phyloP scores from a whole-genome alignment of 1,284 basidiomycete genomes.

The Irpex sp. region DNA sequence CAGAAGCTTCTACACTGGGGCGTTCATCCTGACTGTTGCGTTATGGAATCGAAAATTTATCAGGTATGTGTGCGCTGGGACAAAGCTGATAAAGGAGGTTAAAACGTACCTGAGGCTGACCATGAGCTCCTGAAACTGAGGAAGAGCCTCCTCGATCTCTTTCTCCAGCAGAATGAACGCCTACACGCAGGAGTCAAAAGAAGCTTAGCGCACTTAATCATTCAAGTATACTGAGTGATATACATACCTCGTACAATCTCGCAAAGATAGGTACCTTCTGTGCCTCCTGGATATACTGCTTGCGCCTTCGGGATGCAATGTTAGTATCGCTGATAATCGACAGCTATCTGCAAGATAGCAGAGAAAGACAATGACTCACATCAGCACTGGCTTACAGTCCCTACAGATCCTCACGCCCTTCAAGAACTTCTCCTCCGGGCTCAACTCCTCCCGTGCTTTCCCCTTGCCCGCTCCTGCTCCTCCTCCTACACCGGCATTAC shows the following conservation, averaged over 20 bases:
- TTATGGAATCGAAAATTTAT: no score
- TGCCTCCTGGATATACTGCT: slow-evolving; percentile 78
- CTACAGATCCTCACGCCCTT: slow-evolving; percentile 84
- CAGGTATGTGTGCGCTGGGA: no score
- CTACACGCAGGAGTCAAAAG: slow-evolving; percentile 28
- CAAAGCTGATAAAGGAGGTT: no score
- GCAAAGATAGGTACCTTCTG: slow-evolving; percentile 59
- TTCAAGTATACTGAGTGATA: neutral
- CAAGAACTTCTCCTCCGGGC: slow-evolving; percentile 74
- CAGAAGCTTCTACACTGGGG: slow-evolving; percentile 65
- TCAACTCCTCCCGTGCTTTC: slow-evolving; percentile 27
- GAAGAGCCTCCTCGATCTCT: slow-evolving; percentile 68
- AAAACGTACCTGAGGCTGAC: slow-evolving; percentile 46
- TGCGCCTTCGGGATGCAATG: slow-evolving; percentile 45
- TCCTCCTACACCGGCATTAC: slow-evolving; percentile 11
- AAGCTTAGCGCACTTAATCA: neutral
- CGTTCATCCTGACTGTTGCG: slow-evolving; percentile 50
- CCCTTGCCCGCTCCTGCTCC: slow-evolving; percentile 26
- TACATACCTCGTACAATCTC: slow-evolving; percentile 65
- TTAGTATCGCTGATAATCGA: neutral
- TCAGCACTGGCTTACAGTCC: slow-evolving; percentile 74
- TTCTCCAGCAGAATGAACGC: slow-evolving; percentile 75
- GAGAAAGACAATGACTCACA: slow-evolving; percentile 46
- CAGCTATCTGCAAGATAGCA: neutral
- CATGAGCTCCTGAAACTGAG: slow-evolving; percentile 70